Evolutionary conservation across 208 protist genomes (phyloP), one percentile per base, ranked within the genome.

Genomic region (Sergeia podlipaevii): DNA sequence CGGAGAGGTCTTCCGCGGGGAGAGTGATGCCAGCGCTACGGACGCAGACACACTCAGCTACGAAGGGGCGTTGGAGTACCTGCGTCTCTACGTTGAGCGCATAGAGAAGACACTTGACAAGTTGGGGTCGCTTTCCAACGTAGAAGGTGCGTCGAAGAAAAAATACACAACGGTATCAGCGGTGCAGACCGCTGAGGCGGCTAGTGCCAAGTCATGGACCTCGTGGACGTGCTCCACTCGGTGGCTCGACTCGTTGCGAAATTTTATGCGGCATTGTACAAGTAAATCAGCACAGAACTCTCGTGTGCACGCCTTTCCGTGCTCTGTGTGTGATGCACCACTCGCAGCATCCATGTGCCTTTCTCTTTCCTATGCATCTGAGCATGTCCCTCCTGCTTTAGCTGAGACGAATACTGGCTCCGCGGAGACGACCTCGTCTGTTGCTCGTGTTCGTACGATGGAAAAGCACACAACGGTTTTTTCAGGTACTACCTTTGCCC

Each of bases 401-500:
- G 26, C 30, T 77, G 17, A 59, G n/a, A n/a, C n/a, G n/a, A n/a
- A n/a, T n/a, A n/a, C n/a, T n/a, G n/a, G n/a, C n/a, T n/a, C n/a
- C n/a, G n/a, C n/a, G n/a, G n/a, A n/a, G n/a, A n/a, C n/a, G n/a
- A n/a, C n/a, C n/a, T n/a, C n/a, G n/a, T n/a, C n/a, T n/a, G n/a
- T n/a, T n/a, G n/a, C n/a, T n/a, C n/a, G n/a, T n/a, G n/a, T n/a
- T n/a, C n/a, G n/a, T n/a, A 20, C 43, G 8, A 43, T 57, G 18
- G 70, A 69, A 20, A 28, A 43, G 20, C 87, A 95, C 60, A 76
- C 79, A 0, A 89, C 78, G 10, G 41, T 86, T 18, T 95, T 95
- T 51, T 91, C 83, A n/a, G 68, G 71, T 1, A 76, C 36, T 15
- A 89, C 78, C 18, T 88, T 95, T 47, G 64, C 56, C n/a, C 71